Percentiles rank a stretch among this genome's conserved stretches.
Conservation (phyloP, 495 filamentous ascomycete genomes). For the Aspergillus kassunensis region DNA sequence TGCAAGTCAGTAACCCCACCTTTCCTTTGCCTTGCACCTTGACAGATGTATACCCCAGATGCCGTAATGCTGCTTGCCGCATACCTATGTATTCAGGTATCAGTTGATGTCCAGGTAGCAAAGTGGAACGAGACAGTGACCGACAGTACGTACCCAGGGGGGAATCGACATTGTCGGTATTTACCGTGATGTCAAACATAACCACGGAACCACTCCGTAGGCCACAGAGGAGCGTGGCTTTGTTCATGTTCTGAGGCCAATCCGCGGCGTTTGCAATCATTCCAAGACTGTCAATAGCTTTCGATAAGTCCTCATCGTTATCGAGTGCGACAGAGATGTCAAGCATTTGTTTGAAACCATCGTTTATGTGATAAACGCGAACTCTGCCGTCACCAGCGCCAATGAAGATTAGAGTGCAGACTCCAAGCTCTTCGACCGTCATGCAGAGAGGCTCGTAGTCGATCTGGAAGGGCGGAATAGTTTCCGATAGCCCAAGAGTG, state of each 20-base stretch:
- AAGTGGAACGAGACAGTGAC: background rate
- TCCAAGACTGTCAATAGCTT: constrained; percentile 38
- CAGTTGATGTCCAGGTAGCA: background rate
- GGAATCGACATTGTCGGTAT: constrained; percentile 11
- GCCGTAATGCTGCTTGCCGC: constrained; percentile 23
- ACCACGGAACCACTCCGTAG: constrained; percentile 42
- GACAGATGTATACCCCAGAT: constrained; percentile 37
- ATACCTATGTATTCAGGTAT: constrained; percentile 21
- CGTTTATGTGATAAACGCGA: constrained; percentile 25
- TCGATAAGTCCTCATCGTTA: constrained; percentile 27
- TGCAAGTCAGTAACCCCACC: constrained; percentile 35
- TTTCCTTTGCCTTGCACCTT: constrained; percentile 28
- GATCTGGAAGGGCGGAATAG: constrained; percentile 18
- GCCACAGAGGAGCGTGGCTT: constrained; percentile 36
- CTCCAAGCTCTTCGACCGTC: constrained; percentile 26
- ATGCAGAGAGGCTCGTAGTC: constrained; percentile 36
- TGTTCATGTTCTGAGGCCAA: constrained; percentile 10
- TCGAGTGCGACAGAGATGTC: constrained; percentile 17
- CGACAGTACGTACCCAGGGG: constrained; percentile 23
- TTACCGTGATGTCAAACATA: constrained; percentile 27
- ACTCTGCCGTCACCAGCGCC: constrained; percentile 36
- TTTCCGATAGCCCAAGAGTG: constrained; percentile 15
- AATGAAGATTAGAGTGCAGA: constrained; percentile 30
- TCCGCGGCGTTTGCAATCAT: constrained; percentile 15
- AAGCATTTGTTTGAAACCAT: constrained; percentile 16